A percentile compares a stretch with the other conserved stretches of the same genome.
These are phyloP conservation scores for Ploettnerulaceae sp. DNA, from an alignment of 2,329 filamentous ascomycete species.

Conservation along the genomic window DNA sequence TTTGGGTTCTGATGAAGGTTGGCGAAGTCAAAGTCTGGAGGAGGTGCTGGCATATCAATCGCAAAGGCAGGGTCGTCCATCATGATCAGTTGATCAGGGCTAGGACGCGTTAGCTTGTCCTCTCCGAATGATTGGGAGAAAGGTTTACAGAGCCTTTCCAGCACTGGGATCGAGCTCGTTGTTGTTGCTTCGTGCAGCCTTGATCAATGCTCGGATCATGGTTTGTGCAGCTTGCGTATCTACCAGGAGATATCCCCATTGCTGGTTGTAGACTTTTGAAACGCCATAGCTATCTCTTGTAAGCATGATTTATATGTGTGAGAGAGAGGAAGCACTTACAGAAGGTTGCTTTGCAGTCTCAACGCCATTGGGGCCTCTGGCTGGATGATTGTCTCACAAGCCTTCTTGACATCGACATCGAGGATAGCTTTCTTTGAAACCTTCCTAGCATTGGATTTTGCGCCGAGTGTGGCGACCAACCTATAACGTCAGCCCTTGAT, in stretches of 20 bases:
- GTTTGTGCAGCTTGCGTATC: constrained; percentile 74
- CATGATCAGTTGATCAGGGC: constrained; percentile 70
- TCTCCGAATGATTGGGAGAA: background rate
- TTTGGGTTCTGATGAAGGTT: constrained; percentile 34
- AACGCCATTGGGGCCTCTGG: constrained; percentile 85
- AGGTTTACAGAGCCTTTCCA: constrained; percentile 63
- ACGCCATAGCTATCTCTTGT: constrained; percentile 59
- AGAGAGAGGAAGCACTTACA: constrained; percentile 45
- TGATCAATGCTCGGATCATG: constrained; percentile 65
- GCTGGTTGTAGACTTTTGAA: constrained; percentile 78
- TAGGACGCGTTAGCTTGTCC: constrained; percentile 36
- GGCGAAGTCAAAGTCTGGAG: constrained; percentile 50
- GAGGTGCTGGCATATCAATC: constrained; percentile 57
- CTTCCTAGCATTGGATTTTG: constrained; percentile 64
- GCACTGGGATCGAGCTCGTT: constrained; percentile 65
- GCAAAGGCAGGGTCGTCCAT: constrained; percentile 79
- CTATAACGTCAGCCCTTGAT: constrained; percentile 41
- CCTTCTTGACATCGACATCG: constrained; percentile 78
- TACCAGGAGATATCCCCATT: constrained; percentile 78
- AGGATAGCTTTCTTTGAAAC: constrained; percentile 83
- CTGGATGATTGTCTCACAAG: constrained; percentile 82
- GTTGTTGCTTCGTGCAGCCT: constrained; percentile 47
- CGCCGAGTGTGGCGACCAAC: constrained; percentile 85
- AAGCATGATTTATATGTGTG: constrained; percentile 11
- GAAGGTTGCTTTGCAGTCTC: constrained; percentile 80